Evolutionary conservation across 495 filamentous ascomycete species (phyloP), one percentile per base, ranked within the genome.

Genomic region (Lasiosphaeria ovina): DNA sequence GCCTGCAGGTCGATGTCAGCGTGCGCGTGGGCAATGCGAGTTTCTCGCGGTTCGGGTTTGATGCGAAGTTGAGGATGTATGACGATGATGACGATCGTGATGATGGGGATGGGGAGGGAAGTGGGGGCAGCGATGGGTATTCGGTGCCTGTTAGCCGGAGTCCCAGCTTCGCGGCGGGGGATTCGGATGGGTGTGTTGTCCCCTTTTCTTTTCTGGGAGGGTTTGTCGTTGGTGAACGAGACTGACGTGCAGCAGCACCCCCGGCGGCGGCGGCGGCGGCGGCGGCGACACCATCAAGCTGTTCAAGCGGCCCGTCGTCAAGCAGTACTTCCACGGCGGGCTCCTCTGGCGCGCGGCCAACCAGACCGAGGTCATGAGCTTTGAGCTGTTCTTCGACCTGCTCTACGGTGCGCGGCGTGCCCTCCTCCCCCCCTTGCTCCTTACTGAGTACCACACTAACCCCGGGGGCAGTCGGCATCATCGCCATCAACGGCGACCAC

Each of bases 271-370:
- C 34, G 72, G 72, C 0, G 74, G 79, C 51, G 71, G 70, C 44
- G 81, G 77, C 11, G 65, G 61, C 12, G 57, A 64, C 38, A 68
- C 76, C 6, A 72, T 85, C 65, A 80, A 77, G 68, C 70, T 86
- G 54, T 85, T 76, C 63, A 79, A 79, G 60, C 77, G 75, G 69
- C 84, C 84, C 7, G 75, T 80, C 3, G 73, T 87, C 7, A 70
- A 82, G 47, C 84, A 86, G 71, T 87, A 85, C 64, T 85, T 83
- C 63, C 83, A 87, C 63, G 79, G 82, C 58, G 83, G 83, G 1
- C 72, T 86, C 16, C 71, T 87, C 11, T 87, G 84, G 84, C 76
- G 83, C 35, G 79, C 81, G 5, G 70, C 72, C 9, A 75, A 79
- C 56, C 64, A 69, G 11, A 79, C 83, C 35, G 75, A 84, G 65